phyloP scores from a whole-genome alignment of 306 rosid genomes.

The Sicyos edulis region DNA sequence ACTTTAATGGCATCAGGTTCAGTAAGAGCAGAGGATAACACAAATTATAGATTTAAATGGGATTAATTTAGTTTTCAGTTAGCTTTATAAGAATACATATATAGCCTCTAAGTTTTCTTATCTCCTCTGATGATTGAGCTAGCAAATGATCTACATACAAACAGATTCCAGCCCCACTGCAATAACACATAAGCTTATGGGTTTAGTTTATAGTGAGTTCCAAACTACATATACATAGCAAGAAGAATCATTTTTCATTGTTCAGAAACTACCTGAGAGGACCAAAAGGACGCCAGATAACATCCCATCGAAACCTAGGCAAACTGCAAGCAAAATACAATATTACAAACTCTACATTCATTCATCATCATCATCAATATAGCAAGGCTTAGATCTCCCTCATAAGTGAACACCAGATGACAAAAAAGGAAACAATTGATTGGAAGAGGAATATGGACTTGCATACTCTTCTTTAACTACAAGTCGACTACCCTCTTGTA shows the following conservation, averaged over 20 bases:
- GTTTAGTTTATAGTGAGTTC: conserved; percentile 11
- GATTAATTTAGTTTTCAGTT: background rate
- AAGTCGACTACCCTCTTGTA: background rate
- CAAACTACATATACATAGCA: background rate
- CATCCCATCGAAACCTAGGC: conserved; percentile 83
- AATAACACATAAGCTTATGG: conserved; percentile 22
- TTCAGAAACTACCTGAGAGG: conserved; percentile 53
- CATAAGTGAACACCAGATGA: no score
- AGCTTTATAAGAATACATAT: conserved; percentile 79
- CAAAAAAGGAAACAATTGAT: no score
- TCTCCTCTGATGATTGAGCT: conserved; percentile 63
- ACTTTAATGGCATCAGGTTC: no score
- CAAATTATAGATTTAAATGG: no score
- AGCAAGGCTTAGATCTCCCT: background rate
- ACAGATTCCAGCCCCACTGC: conserved; percentile 70
- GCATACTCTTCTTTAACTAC: background rate
- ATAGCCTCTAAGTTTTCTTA: conserved; percentile 66
- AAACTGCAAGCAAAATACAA: conserved; percentile 32
- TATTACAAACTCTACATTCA: background rate
- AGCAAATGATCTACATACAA: conserved; percentile 70
- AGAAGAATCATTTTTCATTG: background rate
- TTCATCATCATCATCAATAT: background rate
- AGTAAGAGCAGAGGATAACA: no score
- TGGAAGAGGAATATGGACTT: no score
- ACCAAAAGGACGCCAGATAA: conserved; percentile 83